Evolutionary conservation across 768 basidiomycete genomes (phyloP).

Genomic region (Gelatoporia subvermispora): DNA sequence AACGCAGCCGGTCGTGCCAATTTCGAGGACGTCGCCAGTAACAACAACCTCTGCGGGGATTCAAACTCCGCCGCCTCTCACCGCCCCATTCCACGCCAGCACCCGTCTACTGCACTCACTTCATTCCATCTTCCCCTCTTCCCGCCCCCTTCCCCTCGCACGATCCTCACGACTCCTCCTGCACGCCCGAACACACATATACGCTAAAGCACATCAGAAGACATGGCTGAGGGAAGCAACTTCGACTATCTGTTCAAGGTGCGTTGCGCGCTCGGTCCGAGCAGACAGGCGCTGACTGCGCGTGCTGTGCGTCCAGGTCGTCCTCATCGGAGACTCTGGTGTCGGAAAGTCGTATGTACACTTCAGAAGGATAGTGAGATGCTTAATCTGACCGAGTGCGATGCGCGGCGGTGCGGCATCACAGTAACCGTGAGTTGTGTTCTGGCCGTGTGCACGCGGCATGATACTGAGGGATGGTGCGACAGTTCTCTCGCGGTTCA

Average conservation of each 20-base stretch:
- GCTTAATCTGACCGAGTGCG: slow-evolving; percentile 5
- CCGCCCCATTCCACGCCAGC: background rate
- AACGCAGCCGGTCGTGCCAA: too few relatives aligned
- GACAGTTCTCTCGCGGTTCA: slow-evolving; percentile 98
- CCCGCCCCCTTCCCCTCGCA: too few relatives aligned
- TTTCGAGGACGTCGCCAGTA: too few relatives aligned
- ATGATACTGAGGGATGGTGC: background rate
- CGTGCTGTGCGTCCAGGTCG: slow-evolving; percentile 54
- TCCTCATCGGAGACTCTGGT: slow-evolving; percentile 97
- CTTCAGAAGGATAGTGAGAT: slow-evolving; percentile 29
- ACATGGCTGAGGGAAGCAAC: slow-evolving; percentile 90
- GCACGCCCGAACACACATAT: too few relatives aligned
- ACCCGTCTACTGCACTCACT: background rate
- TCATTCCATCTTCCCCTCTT: background rate
- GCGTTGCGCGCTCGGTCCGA: slow-evolving; percentile 11
- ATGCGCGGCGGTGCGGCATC: background rate
- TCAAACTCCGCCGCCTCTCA: too few relatives aligned
- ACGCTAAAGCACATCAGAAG: slow-evolving; percentile 5
- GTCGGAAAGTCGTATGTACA: slow-evolving; percentile 96
- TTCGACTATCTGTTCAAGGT: slow-evolving; percentile 99
- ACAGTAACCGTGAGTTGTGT: slow-evolving; percentile 57
- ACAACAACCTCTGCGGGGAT: too few relatives aligned
- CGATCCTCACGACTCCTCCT: too few relatives aligned
- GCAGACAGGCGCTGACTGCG: background rate
- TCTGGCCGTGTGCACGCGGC: background rate